phyloP scores from a whole-genome alignment of 225 moss, liverwort and hornwort species.

The Bryoerythrophyllum caledonicum region DNA sequence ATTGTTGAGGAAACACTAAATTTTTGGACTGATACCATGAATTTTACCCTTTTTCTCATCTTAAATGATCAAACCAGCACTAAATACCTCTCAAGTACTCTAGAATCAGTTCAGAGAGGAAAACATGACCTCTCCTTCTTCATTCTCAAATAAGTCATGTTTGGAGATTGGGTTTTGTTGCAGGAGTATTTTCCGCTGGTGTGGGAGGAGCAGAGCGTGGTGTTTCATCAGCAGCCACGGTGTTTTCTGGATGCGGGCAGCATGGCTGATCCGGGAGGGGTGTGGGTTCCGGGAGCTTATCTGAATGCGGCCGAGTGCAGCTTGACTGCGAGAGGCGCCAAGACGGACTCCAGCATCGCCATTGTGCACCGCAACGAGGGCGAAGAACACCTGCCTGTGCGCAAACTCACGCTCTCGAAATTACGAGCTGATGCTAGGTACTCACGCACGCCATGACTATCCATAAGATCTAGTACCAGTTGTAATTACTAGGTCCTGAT shows the following conservation, averaged over 20 bases:
- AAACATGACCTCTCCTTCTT: too few species aligned
- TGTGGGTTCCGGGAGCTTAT: slow-evolving; percentile 47
- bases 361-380: slow-evolving; percentile 77
- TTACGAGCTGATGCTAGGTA: slow-evolving; percentile 62
- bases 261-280: slow-evolving; percentile 36
- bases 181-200: slow-evolving; percentile 39
- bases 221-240: slow-evolving; percentile 41
- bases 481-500: too few species aligned
- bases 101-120: too few species aligned
- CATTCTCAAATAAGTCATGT: too few species aligned
- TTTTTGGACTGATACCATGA: too few species aligned
- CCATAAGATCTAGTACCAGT: too few species aligned
- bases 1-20: too few species aligned
- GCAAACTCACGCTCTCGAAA: slow-evolving; percentile 45
- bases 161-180: slow-evolving; percentile 1
- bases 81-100: too few species aligned
- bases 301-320: slow-evolving; percentile 70
- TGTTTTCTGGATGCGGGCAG: slow-evolving; percentile 42
- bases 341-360: slow-evolving; percentile 55
- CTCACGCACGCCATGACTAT: too few species aligned
- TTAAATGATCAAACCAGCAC: too few species aligned
- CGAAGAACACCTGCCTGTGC: slow-evolving; percentile 64
- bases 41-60: too few species aligned
- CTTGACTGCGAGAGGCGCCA: slow-evolving; percentile 49
- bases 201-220: slow-evolving; percentile 37